A percentile compares a stretch with the other conserved stretches of the same genome.
These are phyloP conservation scores for Diddensiella transvaalensis DNA, from an alignment of 805 yeast species.

Conservation along the genomic window DNA sequence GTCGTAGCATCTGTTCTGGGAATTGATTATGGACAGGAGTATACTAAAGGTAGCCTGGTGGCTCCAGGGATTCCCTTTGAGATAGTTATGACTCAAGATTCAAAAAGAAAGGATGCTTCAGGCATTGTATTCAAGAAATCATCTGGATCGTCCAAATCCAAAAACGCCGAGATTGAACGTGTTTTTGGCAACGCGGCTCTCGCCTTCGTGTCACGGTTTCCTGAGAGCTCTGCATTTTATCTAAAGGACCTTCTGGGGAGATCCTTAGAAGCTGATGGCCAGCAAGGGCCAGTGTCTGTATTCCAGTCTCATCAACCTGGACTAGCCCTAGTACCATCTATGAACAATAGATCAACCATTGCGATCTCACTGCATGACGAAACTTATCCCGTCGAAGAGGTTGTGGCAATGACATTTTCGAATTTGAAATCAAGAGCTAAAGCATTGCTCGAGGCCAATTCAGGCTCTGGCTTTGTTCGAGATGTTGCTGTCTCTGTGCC, in stretches of 20 bases:
- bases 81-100: slow-evolving; percentile 81
- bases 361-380: slow-evolving; percentile 51
- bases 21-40: slow-evolving; percentile 84
- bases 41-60: slow-evolving; percentile 78
- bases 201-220: slow-evolving; percentile 67
- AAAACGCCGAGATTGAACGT: slow-evolving; percentile 44
- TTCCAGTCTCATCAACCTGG: slow-evolving; percentile 53
- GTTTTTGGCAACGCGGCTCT: slow-evolving; percentile 74
- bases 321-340: slow-evolving; percentile 40
- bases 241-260: slow-evolving; percentile 69
- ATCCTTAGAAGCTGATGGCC: slow-evolving; percentile 39
- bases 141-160: slow-evolving; percentile 5
- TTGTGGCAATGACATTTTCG: slow-evolving; percentile 75
- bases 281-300: slow-evolving; percentile 44
- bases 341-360: slow-evolving; percentile 50
- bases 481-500: slow-evolving; percentile 80
- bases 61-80: slow-evolving; percentile 91
- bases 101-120: slow-evolving; percentile 83
- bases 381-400: slow-evolving; percentile 65
- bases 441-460: slow-evolving; percentile 45
- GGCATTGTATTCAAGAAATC: slow-evolving; percentile 65
- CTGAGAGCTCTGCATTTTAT: slow-evolving; percentile 62
- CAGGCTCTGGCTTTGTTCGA: slow-evolving; percentile 47
- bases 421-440: slow-evolving; percentile 66
- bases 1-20: slow-evolving; percentile 69